Evolutionary conservation across 2,329 filamentous ascomycete genomes (phyloP), one percentile per base, ranked within the genome.

Genomic region (Colletotrichum cuscutae): DNA sequence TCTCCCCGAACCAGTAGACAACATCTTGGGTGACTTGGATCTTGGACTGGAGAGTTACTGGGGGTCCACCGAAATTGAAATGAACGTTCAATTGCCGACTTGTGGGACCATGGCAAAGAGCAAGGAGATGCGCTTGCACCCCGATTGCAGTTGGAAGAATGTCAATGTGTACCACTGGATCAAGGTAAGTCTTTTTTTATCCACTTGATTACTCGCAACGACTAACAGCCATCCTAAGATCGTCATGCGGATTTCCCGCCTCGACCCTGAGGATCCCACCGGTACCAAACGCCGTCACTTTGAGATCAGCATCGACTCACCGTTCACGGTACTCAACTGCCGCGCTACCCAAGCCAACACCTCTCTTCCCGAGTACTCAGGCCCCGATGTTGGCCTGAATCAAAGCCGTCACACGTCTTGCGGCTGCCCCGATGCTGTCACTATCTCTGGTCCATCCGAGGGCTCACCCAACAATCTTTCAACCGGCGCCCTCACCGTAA

Each of bases 151-250:
- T 70, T 98, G 96, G 87, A 93, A 95, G 79, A 97, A 97, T 75
- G 96, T 97, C 65, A 94, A 97, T 78, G 95, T 98, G 66, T 95
- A 94, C 80, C 95, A 98, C 81, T 98, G 95, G 95, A 97, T 98
- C 82, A 98, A 98, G 90, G 94, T 95, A 84, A 75, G 88, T 79
- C 4, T 4, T 28, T 42, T 26, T 35, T 7, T 22, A 13, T 19
- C 22, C 7, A n/a, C 15, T 19, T 3, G 12, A 22, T n/a, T 2
- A 26, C 19, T 5, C 28, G 46, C 52, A 15, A 7, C 7, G 4
- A 15, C 26, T 57, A 32, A 46, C 69, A 78, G 69, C 3, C 37
- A 11, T 19, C 5, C 6, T 74, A 96, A 96, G 94, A 95, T 98
- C 79, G 95, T 98, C 74, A 94, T 98, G 91, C 93, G 95, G 65